Base-by-base conservation (phyloP, 2,329 filamentous ascomycete species). In the Rhinocladiella mackenziei region DNA sequence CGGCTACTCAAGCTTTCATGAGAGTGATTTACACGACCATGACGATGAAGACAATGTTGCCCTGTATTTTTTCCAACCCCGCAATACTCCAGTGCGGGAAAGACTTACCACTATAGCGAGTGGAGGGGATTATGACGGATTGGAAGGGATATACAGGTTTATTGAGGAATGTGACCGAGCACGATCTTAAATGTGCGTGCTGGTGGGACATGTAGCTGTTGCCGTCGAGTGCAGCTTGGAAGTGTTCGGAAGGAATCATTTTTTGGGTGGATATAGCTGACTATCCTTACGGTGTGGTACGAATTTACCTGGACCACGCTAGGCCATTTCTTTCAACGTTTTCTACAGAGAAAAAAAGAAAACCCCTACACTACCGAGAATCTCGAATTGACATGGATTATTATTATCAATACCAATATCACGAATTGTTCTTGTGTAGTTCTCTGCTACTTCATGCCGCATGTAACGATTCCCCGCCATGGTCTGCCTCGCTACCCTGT, bases 101-200 rank as follows among this genome's bases (percentile, higher is more conserved):
- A 28, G 34, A 18, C 17, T 29, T 56, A 58, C 10, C 25, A 37
- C 5, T 51, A 57, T 48, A 57, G 63, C 23, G 36, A 28, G 15
- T 17, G 46, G 20, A 9, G 58, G 43, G 51, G 50, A 43, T 41
- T 81, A 80, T 51, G 79, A 82, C 50, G 76, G 78, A 4, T 64
- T 80, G 10, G 77, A 84, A 57, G 81, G 80, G 2, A 83, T 85
- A 23, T 80, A 81, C 56, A 71, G 72, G 38, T 84, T 84, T 58
- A 69, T 84, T 46, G 76, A 80, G 55, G 74, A 82, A 52, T 81
- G 80, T 55, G 79, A 83, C 60, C 64, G 66, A 30, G 70, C 70
- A 23, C 63, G 43, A 17, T 47, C 50, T 15, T 53, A 35, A 44
- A 26, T 26, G 11, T 18, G 18, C 7, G 20, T 34, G 6, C 10